A percentile compares a stretch with the other conserved stretches of the same genome.
These are phyloP conservation scores for Puccinia polysora DNA, from an alignment of 1,284 basidiomycete species.

Conservation along the genomic window DNA sequence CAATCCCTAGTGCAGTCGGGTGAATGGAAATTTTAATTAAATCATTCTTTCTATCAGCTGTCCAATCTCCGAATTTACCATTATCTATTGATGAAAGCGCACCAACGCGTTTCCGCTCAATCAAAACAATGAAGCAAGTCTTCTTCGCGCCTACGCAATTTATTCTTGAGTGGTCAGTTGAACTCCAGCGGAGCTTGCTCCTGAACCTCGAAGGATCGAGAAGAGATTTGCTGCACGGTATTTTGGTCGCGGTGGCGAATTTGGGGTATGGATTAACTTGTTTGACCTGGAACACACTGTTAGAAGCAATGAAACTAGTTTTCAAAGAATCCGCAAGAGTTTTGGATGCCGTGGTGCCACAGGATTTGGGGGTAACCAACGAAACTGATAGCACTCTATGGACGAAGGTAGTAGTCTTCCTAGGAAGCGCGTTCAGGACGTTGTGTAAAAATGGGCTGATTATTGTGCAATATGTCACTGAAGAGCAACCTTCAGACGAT, in stretches of 20 bases:
- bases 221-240: no score
- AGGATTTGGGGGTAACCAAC: neutral
- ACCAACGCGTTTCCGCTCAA: neutral
- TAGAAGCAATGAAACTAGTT: neutral
- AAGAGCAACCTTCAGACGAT: neutral
- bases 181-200: neutral
- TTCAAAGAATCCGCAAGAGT: neutral
- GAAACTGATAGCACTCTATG: neutral
- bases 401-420: neutral
- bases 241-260: neutral
- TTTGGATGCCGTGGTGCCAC: neutral
- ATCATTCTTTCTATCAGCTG: neutral
- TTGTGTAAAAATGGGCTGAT: neutral
- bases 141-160: neutral
- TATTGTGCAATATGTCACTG: neutral
- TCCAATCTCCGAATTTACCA: neutral
- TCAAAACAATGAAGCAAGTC: neutral
- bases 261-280: neutral
- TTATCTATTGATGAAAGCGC: neutral
- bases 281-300: neutral
- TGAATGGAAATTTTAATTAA: no score
- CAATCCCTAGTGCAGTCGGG: no score
- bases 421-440: neutral
- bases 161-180: neutral
- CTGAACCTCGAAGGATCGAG: neutral